Percentiles rank a stretch among this genome's conserved stretches.
Conservation (phyloP, 345 rosid species). For the Arabidopsis arenosa region DNA sequence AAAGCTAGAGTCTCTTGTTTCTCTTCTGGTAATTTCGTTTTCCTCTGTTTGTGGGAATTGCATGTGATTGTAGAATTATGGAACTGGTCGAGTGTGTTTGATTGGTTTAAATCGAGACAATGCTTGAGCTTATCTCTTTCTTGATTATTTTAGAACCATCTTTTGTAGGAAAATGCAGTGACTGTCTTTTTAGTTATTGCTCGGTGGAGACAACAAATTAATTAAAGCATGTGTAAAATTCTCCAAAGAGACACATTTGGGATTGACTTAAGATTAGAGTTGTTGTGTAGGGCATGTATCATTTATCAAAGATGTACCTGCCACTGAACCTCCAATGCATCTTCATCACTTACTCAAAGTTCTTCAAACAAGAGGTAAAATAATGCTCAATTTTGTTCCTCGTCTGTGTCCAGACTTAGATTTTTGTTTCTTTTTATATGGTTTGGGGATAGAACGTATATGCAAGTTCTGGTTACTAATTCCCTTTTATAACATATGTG, state of each 20-base stretch:
- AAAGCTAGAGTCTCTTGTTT: slow-evolving; percentile 53
- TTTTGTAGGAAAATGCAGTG: slow-evolving; percentile 2
- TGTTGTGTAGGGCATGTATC: slow-evolving; percentile 62
- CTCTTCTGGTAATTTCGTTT: slow-evolving; percentile 54
- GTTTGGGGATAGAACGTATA: background rate
- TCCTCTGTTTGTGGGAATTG: background rate
- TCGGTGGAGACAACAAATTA: slow-evolving; percentile 8
- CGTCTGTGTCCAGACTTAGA: background rate
- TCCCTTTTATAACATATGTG: background rate
- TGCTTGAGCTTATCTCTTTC: background rate
- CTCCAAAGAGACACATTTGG: slow-evolving; percentile 13
- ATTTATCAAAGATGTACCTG: slow-evolving; percentile 78
- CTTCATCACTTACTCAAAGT: slow-evolving; percentile 71
- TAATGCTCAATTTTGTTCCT: background rate
- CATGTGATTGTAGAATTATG: slow-evolving; percentile 3
- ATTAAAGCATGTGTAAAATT: background rate
- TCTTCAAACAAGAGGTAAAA: slow-evolving; percentile 72
- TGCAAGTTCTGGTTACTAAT: slow-evolving; percentile 6
- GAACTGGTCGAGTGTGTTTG: background rate
- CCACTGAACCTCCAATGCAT: slow-evolving; percentile 68
- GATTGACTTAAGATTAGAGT: slow-evolving; percentile 5
- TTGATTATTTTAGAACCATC: background rate
- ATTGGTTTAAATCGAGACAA: background rate
- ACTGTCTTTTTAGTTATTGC: slow-evolving; percentile 8
- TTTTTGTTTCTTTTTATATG: background rate